Evolutionary conservation across 169 alveolate genomes (phyloP).

Genomic region (Neospora caninum): DNA sequence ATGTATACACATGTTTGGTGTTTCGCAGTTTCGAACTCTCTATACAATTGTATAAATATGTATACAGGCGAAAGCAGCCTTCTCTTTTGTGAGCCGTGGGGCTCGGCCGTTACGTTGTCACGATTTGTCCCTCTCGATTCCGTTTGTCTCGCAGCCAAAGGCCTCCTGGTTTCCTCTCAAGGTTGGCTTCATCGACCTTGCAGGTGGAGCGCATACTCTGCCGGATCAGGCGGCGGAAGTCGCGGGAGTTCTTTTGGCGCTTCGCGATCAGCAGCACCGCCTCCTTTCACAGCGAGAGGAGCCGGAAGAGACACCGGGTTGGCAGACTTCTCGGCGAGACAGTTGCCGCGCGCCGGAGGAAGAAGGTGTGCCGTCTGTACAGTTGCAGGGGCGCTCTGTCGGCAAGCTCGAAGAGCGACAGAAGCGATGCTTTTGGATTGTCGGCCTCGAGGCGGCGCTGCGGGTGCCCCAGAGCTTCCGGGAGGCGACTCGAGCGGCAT

Average conservation of each 20-base stretch:
- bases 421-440: background rate
- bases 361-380: background rate
- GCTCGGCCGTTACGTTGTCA: no score
- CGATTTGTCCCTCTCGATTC: no score
- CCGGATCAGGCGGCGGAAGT: slow-evolving; percentile 24
- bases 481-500: slow-evolving; percentile 14
- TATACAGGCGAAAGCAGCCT: no score
- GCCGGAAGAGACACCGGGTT: no score
- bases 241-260: slow-evolving; percentile 37
- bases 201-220: background rate
- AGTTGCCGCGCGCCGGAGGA: background rate
- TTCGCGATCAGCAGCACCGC: background rate
- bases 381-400: background rate
- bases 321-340: background rate
- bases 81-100: no score
- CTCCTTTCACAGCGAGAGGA: background rate
- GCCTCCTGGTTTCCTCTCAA: background rate
- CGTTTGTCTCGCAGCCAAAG: background rate
- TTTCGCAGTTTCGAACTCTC: no score
- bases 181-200: slow-evolving; percentile 7
- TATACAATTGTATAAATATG: no score
- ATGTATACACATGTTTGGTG: background rate
- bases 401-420: background rate
- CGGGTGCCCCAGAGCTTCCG: slow-evolving; percentile 35
- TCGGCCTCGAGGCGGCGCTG: slow-evolving; percentile 22